Base-by-base conservation (phyloP, 306 rosid genomes). In the Neltuma alba region DNA sequence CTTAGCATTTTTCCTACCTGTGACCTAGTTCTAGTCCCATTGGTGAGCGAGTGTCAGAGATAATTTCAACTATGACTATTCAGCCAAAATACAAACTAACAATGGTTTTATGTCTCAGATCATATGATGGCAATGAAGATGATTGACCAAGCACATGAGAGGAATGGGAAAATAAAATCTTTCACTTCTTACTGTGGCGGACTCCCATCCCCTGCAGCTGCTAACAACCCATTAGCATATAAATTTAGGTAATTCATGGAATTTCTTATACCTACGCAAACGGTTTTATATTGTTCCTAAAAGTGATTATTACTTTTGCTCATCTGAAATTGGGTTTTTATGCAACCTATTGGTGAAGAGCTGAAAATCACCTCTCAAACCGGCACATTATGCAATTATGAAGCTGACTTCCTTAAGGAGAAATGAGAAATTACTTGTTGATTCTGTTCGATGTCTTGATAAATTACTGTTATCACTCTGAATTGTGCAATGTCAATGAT, bases 111-210 rank as follows among this genome's bases (percentile, higher is more conserved):
- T 80, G 80, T 75, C 84, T 74, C 83, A 95, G 99, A 95, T 89
- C 99, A 92, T 85, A 95, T 95, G 99, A 91, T 95, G 89, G 98
- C 98, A 47, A 95, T 95, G 99, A 92, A 85, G 87, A 95, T 95
- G 98, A 92, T 95, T 81, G 72, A 92, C 33, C 80, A 90, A 79
- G 97, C 92, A 9, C 99, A 88, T 73, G 70, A 42, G 48, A 88
- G 76, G 28, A 91, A 92, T 54, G 97, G 95, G 47, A 91, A 74
- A 80, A 73, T 95, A 25, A 90, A 72, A 86, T 91, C 99, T 78
- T 95, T 92, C 83, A 88, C 52, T 70, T 92, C 99, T 80, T 91
- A 95, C 83, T 95, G 99, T 55, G 97, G 99, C 58, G 99, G 98
- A 69, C 88, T 95, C 58, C 99, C 99, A 30, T 91, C 97, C 75